Base-by-base conservation (phyloP, 1,284 basidiomycete species). In the Golubevia pallescens region DNA sequence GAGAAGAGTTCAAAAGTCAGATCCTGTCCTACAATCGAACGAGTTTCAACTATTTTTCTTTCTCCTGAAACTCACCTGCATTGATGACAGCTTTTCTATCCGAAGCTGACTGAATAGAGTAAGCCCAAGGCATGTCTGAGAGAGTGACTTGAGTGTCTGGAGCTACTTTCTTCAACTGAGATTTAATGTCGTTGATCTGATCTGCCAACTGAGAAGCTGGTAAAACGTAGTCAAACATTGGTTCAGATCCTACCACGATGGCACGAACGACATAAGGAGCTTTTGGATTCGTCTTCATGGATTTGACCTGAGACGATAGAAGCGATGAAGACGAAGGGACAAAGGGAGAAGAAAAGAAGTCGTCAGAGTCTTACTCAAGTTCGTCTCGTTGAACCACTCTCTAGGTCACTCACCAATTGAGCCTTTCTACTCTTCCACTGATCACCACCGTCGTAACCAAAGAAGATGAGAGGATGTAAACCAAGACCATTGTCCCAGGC, bases 231-330 rank as follows among this genome's bases (percentile, higher is more conserved):
- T 92, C 92, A 74, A 86, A 93, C 32, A 93, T 86, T 2, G 92
- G 92, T 74, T 93, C 92, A 0, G 90, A 91, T n/a, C 91, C 91
- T 65, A 92, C 91, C 67, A 91, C 90, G 5, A 92, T 86, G 1
- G 88, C 89, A 38, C 91, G 88, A 2, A 91, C 91, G 55, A 92
- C 88, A 75, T 89, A 92, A 66, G 89, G 89, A 23, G 90, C 91
- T 78, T 88, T 90, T 3, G 90, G 89, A 71, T 91, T 92, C 51
- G 87, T 86, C 61, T 89, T 89, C 55, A 92, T 88, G 1, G 88
- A 86, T n/a, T 84, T 83, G 60, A 92, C 14, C 54, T 21, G 20
- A 28, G n/a, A n/a, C n/a, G n/a, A n/a, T n/a, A n/a, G n/a, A 28
- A 56, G 3, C 34, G 34, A 38, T 10, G 34, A 10, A 38, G 34